Evolutionary conservation across 2,329 filamentous ascomycete species (phyloP), one percentile per base, ranked within the genome.

Genomic region (Penicillium sp.): DNA sequence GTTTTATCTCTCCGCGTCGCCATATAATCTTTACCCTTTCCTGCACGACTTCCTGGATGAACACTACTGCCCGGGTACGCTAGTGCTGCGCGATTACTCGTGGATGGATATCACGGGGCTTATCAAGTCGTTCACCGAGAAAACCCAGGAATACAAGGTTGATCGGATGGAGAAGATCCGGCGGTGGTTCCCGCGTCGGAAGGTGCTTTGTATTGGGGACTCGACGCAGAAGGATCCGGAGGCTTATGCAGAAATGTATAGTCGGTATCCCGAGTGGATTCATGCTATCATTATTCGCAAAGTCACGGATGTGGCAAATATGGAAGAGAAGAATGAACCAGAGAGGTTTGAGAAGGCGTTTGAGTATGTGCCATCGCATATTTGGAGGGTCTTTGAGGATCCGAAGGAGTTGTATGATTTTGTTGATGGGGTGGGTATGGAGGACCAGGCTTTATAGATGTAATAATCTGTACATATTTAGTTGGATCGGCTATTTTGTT

Each of bases 1-100:
- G 82, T 96, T 96, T 78, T 97, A 97, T 73, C 83, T 97, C 44
- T 95, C 90, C 0, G 92, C 93, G 0, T 96, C 91, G 0, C 93
- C 93, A 0, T 97, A 97, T 78, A 96, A 95, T 65, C 83, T 97
- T 10, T 97, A 97, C 69, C 88, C 90, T 0, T 94, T 97, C 74
- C 81, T 97, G 25, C 86, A 83, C 53, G 73, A 80, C 0, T 97
- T 97, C 75, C 81, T 91, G 35, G 77, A 86, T 51, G 70, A 80
- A 1, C 77, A 88, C 73, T 97, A 87, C 69, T 89, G 88, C 0
- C 82, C 82, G 3, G 93, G 93, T 11, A 90, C 90, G 25, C 81
- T 97, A 59, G 84, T 97, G 35, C 82, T 97, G 7, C 87, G 93
- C 37, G 91, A 97, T 66, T 86, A 88, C 9, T 90, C 86, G 53